Base-by-base conservation (phyloP, 2,329 filamentous ascomycete genomes). In the Teratosphaeria gauchensis region DNA sequence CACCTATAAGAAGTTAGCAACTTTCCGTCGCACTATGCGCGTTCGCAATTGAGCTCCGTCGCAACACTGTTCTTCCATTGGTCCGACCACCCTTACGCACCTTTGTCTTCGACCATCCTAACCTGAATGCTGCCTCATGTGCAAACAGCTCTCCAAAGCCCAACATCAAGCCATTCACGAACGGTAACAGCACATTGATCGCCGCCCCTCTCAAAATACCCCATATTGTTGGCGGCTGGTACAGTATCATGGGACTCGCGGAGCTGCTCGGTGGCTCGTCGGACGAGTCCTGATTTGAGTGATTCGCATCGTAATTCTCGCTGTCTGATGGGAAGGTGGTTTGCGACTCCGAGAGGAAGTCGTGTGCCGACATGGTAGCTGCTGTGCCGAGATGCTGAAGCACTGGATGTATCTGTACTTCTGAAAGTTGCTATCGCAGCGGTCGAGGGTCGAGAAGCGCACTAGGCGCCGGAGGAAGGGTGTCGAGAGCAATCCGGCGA, bases 121-220 rank as follows among this genome's bases (percentile, higher is more conserved):
- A 78, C 69, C 92, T 81, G 71, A 92, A 99, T 1, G 94, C 94
- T 55, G 90, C 87, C 77, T 99, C 94, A 71, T 99, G 94, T 57
- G 94, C 94, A 74, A 99, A 92, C 56, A 99, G 77, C 77, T 99
- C 94, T 66, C 94, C 94, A 70, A 99, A 96, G 1, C 94, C 94
- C 69, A 99, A 77, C 94, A 99, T 99, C 80, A 99, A 83, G 53
- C 94, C 94, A 76, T 99, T 99, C 70, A 99, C 84, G 69, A 99
- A 99, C 0, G 94, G 94, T 21, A 99, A 77, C 1, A 99, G 69
- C n/a, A 99, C 79, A 73, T 99, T 99, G 76, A 99, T 99, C 5
- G 92, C 91, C 16, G 91, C 90, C 42, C 94, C 90, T 58, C 92
- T 85, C 57, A 96, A 65, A 62, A 99, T 74, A 9, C 89, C 85